These are phyloP conservation scores for Wickerhamiella australiensis DNA, from an alignment of 805 yeast species.

Conservation along the genomic window DNA sequence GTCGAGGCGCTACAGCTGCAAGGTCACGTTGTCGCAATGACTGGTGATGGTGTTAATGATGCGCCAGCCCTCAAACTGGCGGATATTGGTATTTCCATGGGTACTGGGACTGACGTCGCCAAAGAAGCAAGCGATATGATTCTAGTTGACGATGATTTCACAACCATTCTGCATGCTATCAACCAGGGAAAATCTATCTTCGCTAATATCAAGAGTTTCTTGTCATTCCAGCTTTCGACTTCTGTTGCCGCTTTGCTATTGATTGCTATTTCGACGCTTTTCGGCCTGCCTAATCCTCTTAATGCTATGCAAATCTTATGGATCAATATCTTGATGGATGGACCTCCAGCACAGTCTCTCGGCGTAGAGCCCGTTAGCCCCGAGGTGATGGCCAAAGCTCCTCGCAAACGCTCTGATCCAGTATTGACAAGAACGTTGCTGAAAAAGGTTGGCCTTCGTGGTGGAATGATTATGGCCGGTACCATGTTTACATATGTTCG, in stretches of 20 bases:
- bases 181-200: conserved; percentile 97
- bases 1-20: conserved; percentile 43
- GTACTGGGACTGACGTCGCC: conserved; percentile 93
- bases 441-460: conserved; percentile 63
- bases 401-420: conserved; percentile 75
- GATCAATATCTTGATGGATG: conserved; percentile 97
- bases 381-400: conserved; percentile 93
- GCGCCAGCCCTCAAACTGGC: conserved; percentile 97
- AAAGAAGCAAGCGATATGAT: conserved; percentile 98
- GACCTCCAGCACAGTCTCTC: conserved; percentile 95
- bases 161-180: conserved; percentile 84
- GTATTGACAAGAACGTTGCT: conserved; percentile 63
- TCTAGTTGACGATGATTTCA: conserved; percentile 89
- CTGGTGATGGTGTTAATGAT: conserved; percentile 99
- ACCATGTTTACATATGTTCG: conserved; percentile 75
- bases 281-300: conserved; percentile 83
- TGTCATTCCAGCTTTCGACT: conserved; percentile 91
- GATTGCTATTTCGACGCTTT: conserved; percentile 75
- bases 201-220: conserved; percentile 85
- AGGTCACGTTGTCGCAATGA: conserved; percentile 96
- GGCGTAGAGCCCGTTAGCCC: conserved; percentile 97
- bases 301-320: conserved; percentile 97
- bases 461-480: conserved; percentile 65
- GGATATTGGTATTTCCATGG: conserved; percentile 87
- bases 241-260: conserved; percentile 88